Evolutionary conservation across 306 rosid species (phyloP).

Genomic region (Citrullus colocynthis): DNA sequence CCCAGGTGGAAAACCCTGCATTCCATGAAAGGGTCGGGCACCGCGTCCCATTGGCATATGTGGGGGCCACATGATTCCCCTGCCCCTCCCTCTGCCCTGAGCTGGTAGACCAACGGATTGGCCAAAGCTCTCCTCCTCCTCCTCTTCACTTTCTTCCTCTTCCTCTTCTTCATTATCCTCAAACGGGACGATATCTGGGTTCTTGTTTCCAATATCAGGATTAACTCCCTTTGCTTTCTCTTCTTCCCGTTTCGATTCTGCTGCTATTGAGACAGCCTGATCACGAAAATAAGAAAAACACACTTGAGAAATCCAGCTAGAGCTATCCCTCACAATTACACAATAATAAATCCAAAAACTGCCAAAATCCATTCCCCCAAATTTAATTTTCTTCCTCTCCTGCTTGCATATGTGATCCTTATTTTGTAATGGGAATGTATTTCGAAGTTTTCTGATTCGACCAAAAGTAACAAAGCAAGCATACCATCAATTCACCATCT

Average conservation of each 20-base stretch:
- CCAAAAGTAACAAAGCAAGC: slow-evolving; percentile 14
- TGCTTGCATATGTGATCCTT: background rate
- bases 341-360: background rate
- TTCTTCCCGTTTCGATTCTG: slow-evolving; percentile 94
- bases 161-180: slow-evolving; percentile 99
- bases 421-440: background rate
- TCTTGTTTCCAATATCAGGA: slow-evolving; percentile 78
- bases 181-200: slow-evolving; percentile 95
- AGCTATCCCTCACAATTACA: background rate
- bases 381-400: background rate
- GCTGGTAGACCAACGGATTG: slow-evolving; percentile 46
- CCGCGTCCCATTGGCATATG: slow-evolving; percentile 87
- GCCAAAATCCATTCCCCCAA: background rate
- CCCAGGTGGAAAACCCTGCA: slow-evolving; percentile 76
- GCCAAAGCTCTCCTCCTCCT: slow-evolving; percentile 79
- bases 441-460: background rate
- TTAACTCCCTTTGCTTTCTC: slow-evolving; percentile 97
- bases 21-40: slow-evolving; percentile 86
- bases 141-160: slow-evolving; percentile 98
- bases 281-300: slow-evolving; percentile 5
- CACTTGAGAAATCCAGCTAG: slow-evolving; percentile 1
- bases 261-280: slow-evolving; percentile 82
- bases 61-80: slow-evolving; percentile 96
- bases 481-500: slow-evolving; percentile 98
- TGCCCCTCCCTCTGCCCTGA: slow-evolving; percentile 92